These are phyloP conservation scores for Lactarius sp. DNA, from an alignment of 768 basidiomycete species.

Conservation along the genomic window DNA sequence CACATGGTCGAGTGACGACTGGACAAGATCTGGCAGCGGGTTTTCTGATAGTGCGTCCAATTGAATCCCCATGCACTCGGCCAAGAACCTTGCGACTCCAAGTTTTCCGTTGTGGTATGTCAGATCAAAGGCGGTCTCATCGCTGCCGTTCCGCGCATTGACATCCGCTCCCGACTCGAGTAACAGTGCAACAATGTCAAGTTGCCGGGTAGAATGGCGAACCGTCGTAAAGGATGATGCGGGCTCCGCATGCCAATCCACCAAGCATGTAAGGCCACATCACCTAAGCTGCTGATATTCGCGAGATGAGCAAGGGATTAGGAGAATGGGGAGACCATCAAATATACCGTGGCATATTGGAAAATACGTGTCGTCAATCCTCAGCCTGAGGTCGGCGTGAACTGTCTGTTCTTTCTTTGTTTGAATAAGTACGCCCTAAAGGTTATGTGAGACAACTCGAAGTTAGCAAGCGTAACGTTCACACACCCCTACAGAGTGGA, in stretches of 20 bases:
- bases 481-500: constrained; percentile 69
- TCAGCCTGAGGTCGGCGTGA: constrained; percentile 39
- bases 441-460: background rate
- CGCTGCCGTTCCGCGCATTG: background rate
- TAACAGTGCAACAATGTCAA: background rate
- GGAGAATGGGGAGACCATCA: background rate
- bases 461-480: background rate
- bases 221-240: constrained; percentile 58
- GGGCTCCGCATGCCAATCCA: constrained; percentile 48
- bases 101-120: background rate
- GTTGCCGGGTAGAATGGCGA: constrained; percentile 58
- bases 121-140: background rate
- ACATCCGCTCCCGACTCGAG: background rate
- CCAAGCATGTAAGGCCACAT: constrained; percentile 71
- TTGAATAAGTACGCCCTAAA: constrained; percentile 70
- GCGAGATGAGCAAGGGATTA: background rate
- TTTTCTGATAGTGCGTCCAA: no score
- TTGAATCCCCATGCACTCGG: background rate
- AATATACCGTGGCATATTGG: constrained; percentile 64
- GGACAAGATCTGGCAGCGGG: no score
- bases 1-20: no score
- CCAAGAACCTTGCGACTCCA: background rate
- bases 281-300: constrained; percentile 66
- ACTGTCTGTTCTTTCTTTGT: constrained; percentile 55
- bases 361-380: constrained; percentile 55